phyloP scores from a whole-genome alignment of 352 stramenopile genomes.

The Nothophytophthora sp. region DNA sequence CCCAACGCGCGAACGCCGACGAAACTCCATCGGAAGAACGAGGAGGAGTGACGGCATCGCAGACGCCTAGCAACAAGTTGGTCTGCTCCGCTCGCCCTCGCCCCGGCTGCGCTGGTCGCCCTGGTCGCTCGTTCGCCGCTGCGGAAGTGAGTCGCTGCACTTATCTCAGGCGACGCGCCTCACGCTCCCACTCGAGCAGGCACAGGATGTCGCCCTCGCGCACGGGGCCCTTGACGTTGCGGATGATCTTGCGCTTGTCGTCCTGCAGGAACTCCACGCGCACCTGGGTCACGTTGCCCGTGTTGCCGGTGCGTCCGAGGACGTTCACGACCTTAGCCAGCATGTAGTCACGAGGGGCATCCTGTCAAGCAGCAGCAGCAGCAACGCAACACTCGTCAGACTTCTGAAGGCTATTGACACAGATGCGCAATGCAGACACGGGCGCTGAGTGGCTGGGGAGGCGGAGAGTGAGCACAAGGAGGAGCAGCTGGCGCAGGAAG shows the following conservation, averaged over 20 bases:
- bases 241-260: constrained; percentile 98
- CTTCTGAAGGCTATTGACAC: no score
- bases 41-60: constrained; percentile 8
- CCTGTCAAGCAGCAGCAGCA: constrained; percentile 25
- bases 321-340: constrained; percentile 99
- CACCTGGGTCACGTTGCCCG: constrained; percentile 99
- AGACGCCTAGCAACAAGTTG: constrained; percentile 12
- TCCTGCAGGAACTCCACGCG: constrained; percentile 99
- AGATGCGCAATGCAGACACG: no score
- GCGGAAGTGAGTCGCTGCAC: constrained; percentile 21
- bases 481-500: no score
- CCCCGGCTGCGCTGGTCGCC: constrained; percentile 2
- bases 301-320: constrained; percentile 99
- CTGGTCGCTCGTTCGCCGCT: constrained; percentile 11
- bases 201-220: constrained; percentile 99
- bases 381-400: no score
- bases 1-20: constrained; percentile 8
- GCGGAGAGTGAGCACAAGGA: no score
- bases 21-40: constrained; percentile 12
- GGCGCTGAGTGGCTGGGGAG: no score
- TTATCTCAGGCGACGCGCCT: constrained; percentile 98
- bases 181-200: constrained; percentile 99
- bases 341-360: constrained; percentile 93
- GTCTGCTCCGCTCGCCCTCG: constrained; percentile 3
- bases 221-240: constrained; percentile 99